Base-by-base conservation (phyloP, 768 basidiomycete species). In the Naganishia randhawae region DNA sequence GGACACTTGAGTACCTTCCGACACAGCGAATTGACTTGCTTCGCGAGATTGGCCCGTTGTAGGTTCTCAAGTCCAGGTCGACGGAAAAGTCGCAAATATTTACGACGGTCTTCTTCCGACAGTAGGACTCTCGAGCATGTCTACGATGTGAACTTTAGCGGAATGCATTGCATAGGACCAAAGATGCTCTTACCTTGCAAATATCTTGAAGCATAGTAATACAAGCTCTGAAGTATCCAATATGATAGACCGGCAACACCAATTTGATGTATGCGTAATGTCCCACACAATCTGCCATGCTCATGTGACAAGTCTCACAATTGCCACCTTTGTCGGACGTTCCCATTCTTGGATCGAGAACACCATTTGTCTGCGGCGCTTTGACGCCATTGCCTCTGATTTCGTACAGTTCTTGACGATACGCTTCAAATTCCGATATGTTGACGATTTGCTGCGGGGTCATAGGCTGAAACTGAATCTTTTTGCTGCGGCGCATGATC, bases 261-360 rank as follows among this genome's bases (percentile, higher is more conserved):
- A 99, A 85, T 80, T 96, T 97, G 82, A 99, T 97, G 81, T 98
- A 98, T 5, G 94, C 94, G 78, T 96, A 98, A 80, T 99, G 96
- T 0, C 96, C 96, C 27, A 96, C 94, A 77, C 96, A 99, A 70
- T 96, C 92, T 2, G 92, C 90, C 32, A 91, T 88, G 19, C 86
- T 87, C 71, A 92, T 86, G 9, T 92, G 92, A 75, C 96, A 99
- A 0, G 96, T 99, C 80, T 94, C 91, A 81, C 96, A 99, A 76
- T 88, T 89, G 31, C 89, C 86, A 68, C 84, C 85, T 83, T 98
- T 98, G 77, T 96, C 93, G 45, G 91, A 91, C 4, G 93, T 95
- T 50, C 96, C 96, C 94, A 98, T 84, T 72, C 96, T 86, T 39
- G 90, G 84, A 81, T 99, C 96, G 19, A 99, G 84, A 0, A 97